Evolutionary conservation across 2,329 filamentous ascomycete genomes (phyloP), one percentile per base, ranked within the genome.

Genomic region (Bisporella sp.): DNA sequence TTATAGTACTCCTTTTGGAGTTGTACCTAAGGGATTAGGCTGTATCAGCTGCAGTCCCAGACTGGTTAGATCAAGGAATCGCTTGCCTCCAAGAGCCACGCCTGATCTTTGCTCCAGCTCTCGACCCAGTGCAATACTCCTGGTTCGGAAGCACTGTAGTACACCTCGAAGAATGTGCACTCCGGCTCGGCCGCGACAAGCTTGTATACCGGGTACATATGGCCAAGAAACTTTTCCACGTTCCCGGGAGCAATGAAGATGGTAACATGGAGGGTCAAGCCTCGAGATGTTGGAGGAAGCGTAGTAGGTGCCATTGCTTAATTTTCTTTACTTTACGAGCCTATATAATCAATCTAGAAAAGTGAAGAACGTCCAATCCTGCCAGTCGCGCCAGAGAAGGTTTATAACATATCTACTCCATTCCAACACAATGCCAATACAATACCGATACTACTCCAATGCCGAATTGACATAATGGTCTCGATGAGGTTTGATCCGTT

Each of bases 101-200:
- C 32, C 13, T 6, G n/a, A 44, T 51, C 49, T 46, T 51, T 54
- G 5, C 31, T 46, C 70, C 70, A 71, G 50, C 71, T 66, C 53
- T 72, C 70, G 31, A 71, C 64, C 67, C 68, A 72, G 7, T 58
- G 64, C 9, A 72, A 44, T 32, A 62, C 64, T 5, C 69, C 70
- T 1, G 68, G 68, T n/a, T 69, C 61, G 12, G 66, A 62, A 1
- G 59, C 58, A 48, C 57, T 59, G 50, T 62, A 61, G 45, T 68
- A 73, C n/a, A 74, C 59, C 54, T 74, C 68, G 54, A 75, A 74
- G 59, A 70, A 74, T 1, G 65, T 62, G 55, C 67, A 70, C 49
- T 73, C 69, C 1, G 70, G 68, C 58, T 74, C 72, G 2, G 65
- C 67, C 6, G 64, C 58, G 4, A 73, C 66, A n/a, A 57, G 55